Conservation (phyloP, 2,329 filamentous ascomycete species). For the Pseudogymnoascus sp. region DNA sequence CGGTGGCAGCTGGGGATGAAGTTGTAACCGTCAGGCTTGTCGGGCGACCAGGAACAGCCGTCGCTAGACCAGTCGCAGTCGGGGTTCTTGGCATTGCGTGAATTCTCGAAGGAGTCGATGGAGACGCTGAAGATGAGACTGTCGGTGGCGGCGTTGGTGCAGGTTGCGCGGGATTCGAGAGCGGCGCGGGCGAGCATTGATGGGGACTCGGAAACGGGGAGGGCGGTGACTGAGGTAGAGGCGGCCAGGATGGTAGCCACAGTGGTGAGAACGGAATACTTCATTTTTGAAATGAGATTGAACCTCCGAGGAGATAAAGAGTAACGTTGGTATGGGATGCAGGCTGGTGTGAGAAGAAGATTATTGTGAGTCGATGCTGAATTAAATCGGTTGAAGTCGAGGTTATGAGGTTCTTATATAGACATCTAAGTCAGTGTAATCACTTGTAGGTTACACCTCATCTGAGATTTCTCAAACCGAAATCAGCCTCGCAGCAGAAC, state of each 20-base stretch:
- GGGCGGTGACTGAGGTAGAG: neutral
- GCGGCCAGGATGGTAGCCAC: neutral
- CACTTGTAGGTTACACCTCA: neutral
- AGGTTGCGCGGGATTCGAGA: neutral
- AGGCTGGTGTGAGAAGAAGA: neutral
- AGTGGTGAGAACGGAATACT: neutral
- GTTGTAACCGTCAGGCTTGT: conserved; percentile 41
- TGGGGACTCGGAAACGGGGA: neutral
- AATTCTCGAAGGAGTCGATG: conserved; percentile 38
- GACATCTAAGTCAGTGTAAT: too few species aligned
- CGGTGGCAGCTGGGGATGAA: conserved; percentile 44
- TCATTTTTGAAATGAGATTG: neutral
- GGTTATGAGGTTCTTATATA: neutral
- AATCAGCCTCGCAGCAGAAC: neutral
- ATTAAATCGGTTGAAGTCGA: neutral
- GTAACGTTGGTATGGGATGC: neutral
- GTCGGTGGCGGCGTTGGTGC: conserved; percentile 36
- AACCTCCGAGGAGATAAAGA: neutral
- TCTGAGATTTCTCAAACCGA: neutral
- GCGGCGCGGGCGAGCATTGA: neutral
- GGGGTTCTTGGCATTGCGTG: conserved; percentile 37
- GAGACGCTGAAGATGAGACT: conserved; percentile 40
- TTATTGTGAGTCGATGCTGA: neutral
- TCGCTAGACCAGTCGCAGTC: conserved; percentile 39
- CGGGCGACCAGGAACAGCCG: conserved; percentile 38